Evolutionary conservation across 495 filamentous ascomycete species (phyloP), one percentile per base, ranked within the genome.

Genomic region (Penicillium daleae): DNA sequence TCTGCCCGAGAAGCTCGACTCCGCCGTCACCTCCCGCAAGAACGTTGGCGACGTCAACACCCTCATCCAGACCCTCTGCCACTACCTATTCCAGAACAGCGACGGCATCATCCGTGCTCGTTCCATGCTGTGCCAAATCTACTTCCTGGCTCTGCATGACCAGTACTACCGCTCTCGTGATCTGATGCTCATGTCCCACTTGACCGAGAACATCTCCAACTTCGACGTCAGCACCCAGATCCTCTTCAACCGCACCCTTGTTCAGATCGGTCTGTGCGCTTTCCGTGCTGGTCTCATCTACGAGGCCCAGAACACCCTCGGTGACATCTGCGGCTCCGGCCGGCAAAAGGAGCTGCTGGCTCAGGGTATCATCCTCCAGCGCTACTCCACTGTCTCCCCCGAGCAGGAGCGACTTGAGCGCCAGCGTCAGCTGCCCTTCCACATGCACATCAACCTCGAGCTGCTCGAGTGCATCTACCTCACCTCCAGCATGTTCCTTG

Each of bases 371-470:
- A 96, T 97, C 82, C 93, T 98, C 65, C 96, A 98, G 80, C 87
- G 95, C 42, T 99, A 90, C 80, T 91, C 87, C 32, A 93, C 95
- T 69, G 93, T 98, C 59, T 92, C 92, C 19, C 96, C 95, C 6
- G 95, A 99, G 80, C 96, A 98, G 76, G 95, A 99, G 78, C 89
- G 94, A 63, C 85, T 98, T 26, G 95, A 99, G 77, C 88, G 93
- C 65, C 95, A 98, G 75, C 87, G 95, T 62, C 95, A 98, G 79
- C 83, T 99, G 61, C 95, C 95, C 46, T 99, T 99, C 86, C 95
- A 99, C 81, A 97, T 97, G 92, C 95, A 99, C 83, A 98, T 99
- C 83, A 99, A 99, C 82, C 85, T 99, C 22, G 95, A 99, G 70
- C 86, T 99, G 31, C 87, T 99, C 4, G 95, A 99, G 76, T 98